Percentiles rank a stretch among this genome's conserved stretches.
Conservation (phyloP, 208 protist species). For the Trypanosoma conorhini region DNA sequence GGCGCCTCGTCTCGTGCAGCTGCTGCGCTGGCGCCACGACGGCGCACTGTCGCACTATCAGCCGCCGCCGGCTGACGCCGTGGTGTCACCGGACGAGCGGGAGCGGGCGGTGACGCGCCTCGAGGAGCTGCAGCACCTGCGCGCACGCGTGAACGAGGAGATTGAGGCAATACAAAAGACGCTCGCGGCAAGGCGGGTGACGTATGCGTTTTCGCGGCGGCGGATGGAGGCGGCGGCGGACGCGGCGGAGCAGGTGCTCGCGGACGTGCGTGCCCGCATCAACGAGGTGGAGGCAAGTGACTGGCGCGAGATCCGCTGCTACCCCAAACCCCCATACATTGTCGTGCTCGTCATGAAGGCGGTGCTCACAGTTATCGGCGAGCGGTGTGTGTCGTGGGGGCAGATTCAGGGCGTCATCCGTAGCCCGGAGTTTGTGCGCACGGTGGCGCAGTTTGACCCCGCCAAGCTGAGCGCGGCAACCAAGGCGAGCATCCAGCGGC, state of each 20-base stretch:
- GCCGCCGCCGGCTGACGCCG: background rate
- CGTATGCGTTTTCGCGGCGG: constrained; percentile 27
- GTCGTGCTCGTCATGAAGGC: constrained; percentile 49
- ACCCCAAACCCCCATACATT: constrained; percentile 53
- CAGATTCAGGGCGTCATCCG: constrained; percentile 43
- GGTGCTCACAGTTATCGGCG: constrained; percentile 39
- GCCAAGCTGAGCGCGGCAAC: constrained; percentile 27
- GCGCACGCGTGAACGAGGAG: constrained; percentile 27
- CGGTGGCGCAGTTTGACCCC: constrained; percentile 41
- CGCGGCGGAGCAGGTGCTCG: constrained; percentile 26
- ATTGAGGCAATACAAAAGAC: constrained; percentile 31
- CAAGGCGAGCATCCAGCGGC: constrained; percentile 20
- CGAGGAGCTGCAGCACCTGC: constrained; percentile 27
- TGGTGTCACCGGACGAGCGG: constrained; percentile 17
- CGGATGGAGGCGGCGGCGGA: constrained; percentile 16
- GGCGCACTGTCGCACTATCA: background rate
- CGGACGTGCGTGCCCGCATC: constrained; percentile 32
- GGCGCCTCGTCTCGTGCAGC: constrained; percentile 43
- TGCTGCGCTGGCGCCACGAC: constrained; percentile 41
- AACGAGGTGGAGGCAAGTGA: constrained; percentile 39
- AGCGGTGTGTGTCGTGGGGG: constrained; percentile 22
- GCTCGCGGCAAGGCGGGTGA: constrained; percentile 15
- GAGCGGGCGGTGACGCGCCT: constrained; percentile 28
- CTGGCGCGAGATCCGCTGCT: constrained; percentile 62
- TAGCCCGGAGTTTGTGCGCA: constrained; percentile 33